Conservation (phyloP, 2,329 filamentous ascomycete species). For the Amylocarpus encephaloides region DNA sequence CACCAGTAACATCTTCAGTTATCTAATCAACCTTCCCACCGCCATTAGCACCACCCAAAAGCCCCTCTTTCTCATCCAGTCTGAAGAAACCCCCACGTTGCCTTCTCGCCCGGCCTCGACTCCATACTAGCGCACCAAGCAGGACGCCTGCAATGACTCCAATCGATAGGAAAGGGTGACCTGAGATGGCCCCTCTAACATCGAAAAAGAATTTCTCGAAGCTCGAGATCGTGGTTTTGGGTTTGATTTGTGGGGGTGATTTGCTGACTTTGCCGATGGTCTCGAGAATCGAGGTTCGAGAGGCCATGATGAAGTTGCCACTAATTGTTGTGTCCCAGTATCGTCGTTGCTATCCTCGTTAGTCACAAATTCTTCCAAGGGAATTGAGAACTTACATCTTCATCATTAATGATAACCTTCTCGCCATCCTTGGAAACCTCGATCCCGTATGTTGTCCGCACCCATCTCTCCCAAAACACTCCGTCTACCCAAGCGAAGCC, state of each 20-base stretch:
- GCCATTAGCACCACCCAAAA: slow-evolving; percentile 47
- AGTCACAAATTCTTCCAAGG: slow-evolving; percentile 23
- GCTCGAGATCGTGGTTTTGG: slow-evolving; percentile 70
- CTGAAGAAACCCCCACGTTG: slow-evolving; percentile 53
- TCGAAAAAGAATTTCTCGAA: slow-evolving; percentile 68
- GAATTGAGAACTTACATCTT: slow-evolving; percentile 64
- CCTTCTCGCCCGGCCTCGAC: slow-evolving; percentile 48
- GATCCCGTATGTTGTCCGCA: slow-evolving; percentile 89
- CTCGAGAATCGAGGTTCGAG: slow-evolving; percentile 45
- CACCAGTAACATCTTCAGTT: neutral
- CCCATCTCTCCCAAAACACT: slow-evolving; percentile 95
- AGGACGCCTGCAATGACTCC: slow-evolving; percentile 52
- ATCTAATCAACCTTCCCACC: slow-evolving; percentile 46
- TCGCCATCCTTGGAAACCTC: slow-evolving; percentile 78
- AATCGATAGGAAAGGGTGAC: slow-evolving; percentile 53
- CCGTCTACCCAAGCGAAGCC: slow-evolving; percentile 97
- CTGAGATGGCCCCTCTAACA: slow-evolving; percentile 50
- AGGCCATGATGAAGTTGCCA: slow-evolving; percentile 83
- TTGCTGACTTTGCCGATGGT: slow-evolving; percentile 43
- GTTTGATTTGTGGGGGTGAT: slow-evolving; percentile 56
- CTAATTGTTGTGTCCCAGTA: slow-evolving; percentile 94
- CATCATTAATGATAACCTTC: slow-evolving; percentile 91
- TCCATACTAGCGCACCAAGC: slow-evolving; percentile 46
- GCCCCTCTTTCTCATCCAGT: slow-evolving; percentile 59
- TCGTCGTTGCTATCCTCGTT: slow-evolving; percentile 63